Conservation (phyloP, 2,329 filamentous ascomycete genomes). For the Cercospora janseana region DNA sequence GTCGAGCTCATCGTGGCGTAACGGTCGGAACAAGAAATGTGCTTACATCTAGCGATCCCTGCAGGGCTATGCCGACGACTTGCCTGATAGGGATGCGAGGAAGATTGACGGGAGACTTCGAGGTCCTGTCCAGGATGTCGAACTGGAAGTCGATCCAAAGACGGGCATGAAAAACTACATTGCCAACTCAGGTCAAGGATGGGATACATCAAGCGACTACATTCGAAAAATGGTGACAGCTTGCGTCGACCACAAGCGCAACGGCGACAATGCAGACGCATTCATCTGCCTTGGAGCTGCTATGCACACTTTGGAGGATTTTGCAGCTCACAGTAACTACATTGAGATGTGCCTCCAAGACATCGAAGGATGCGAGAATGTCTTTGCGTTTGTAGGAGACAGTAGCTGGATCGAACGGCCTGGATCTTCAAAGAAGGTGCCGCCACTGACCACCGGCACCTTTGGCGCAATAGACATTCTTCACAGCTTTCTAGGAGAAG, state of each 20-base stretch:
- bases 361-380: slow-evolving; percentile 29
- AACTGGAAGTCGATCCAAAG: slow-evolving; percentile 68
- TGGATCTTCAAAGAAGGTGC: slow-evolving; percentile 9
- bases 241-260: neutral
- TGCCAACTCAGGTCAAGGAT: slow-evolving; percentile 71
- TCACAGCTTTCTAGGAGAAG: slow-evolving; percentile 47
- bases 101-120: slow-evolving; percentile 4
- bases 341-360: slow-evolving; percentile 47
- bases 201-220: slow-evolving; percentile 79
- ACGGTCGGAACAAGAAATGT: too few species aligned
- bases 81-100: neutral
- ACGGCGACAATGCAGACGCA: slow-evolving; percentile 54
- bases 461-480: slow-evolving; percentile 51
- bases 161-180: slow-evolving; percentile 93
- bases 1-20: too few species aligned
- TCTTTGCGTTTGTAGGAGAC: slow-evolving; percentile 50
- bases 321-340: slow-evolving; percentile 52
- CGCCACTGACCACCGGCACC: slow-evolving; percentile 50
- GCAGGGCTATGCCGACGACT: neutral
- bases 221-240: slow-evolving; percentile 72
- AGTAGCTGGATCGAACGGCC: slow-evolving; percentile 41
- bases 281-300: slow-evolving; percentile 73
- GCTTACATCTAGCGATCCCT: neutral
- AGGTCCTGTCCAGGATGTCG: slow-evolving; percentile 35
- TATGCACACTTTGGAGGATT: slow-evolving; percentile 76